Evolutionary conservation across 192 early-diverging fungal genomes (phyloP), one percentile per base, ranked within the genome.

Genomic region (Coemansia sp.): DNA sequence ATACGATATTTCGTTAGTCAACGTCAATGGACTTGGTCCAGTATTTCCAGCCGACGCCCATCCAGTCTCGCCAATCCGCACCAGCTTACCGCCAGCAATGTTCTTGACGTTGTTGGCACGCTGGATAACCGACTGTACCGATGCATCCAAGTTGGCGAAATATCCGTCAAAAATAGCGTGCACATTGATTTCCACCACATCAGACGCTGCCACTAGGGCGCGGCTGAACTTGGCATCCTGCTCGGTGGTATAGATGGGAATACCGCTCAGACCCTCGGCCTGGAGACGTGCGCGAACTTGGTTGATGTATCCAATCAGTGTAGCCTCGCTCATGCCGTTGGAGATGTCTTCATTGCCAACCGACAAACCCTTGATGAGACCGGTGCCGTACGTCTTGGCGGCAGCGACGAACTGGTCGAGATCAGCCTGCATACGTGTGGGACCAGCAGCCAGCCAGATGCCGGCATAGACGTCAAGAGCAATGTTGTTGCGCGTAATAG

Each of bases 181-280:
- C 12, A 84, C 45, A 45, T 84, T 84, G 65, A 84, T 59, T 41
- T 84, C 70, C 9, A 84, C 70, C 3, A 84, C 15, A 39, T 84
- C 81, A 6, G 59, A 75, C 1, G 19, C 75, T 1, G 31, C 71
- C 2, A 67, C 76, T 53, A 84, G 36, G 4, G 37, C 70, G 41
- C 21, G 32, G 29, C 73, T 78, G 59, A 78, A 78, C 5, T 58
- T 32, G 11, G 73, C 76, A 21, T 84, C 81, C 34, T 63, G 63
- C 45, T 84, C 81, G 34, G 81, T 78, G 1, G 81, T 68, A 63
- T 78, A 84, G 19, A 84, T 62, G 0, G 81, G 76, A 25, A 84
- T 84, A 45, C 51, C 31, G 62, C 80, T 66, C 9, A 84, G 66
- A 4, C 81, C 81, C 23, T 77, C 81, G 2, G 58, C 48, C 61